Evolutionary conservation across 371 early-diverging fungal genomes (phyloP).

Genomic region (Homolaphlyctis polyrhiza): DNA sequence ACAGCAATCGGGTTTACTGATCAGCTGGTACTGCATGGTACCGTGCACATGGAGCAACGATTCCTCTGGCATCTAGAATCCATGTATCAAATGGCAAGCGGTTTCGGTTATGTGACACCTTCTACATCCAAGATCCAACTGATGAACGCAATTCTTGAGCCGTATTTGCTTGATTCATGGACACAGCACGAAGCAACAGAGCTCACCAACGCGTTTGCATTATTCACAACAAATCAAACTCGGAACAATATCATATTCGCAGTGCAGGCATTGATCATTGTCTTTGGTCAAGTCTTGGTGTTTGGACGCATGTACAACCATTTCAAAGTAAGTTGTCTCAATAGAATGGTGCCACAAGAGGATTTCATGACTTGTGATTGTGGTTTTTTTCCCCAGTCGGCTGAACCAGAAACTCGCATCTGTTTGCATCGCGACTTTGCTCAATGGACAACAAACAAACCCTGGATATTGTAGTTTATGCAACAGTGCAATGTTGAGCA

Average conservation of each 20-base stretch:
- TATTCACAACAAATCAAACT: neutral
- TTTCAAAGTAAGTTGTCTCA: neutral
- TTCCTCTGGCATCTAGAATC: neutral
- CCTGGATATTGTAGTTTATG: neutral
- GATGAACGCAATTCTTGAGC: neutral
- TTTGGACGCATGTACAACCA: neutral
- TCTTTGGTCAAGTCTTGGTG: neutral
- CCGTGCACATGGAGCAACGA: neutral
- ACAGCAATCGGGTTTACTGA: neutral
- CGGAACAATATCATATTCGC: neutral
- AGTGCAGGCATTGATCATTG: neutral
- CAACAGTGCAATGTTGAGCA: neutral
- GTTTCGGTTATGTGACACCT: neutral
- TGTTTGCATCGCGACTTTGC: too few species aligned
- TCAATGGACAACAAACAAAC: too few species aligned
- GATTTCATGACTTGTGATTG: too few species aligned
- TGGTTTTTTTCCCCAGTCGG: too few species aligned
- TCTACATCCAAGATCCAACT: neutral
- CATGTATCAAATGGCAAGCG: neutral
- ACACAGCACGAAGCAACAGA: neutral
- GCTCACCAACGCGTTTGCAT: neutral
- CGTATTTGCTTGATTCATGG: neutral
- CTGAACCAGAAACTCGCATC: too few species aligned
- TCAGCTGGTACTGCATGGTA: neutral
- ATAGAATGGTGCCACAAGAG: too few species aligned